phyloP scores from a whole-genome alignment of 2,329 filamentous ascomycete genomes.

The Paecilomyces sp. region DNA sequence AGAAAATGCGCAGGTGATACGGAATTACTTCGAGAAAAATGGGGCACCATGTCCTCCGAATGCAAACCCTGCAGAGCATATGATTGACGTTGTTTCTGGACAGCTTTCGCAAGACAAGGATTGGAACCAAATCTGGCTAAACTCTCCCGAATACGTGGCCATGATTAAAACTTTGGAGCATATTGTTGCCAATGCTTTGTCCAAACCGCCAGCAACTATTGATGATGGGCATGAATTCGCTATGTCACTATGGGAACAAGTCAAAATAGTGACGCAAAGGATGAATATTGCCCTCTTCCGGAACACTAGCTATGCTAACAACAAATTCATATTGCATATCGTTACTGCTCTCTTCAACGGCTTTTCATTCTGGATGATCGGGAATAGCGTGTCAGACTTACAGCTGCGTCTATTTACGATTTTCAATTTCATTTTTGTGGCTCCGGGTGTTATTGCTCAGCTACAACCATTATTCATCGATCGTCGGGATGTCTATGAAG shows the following conservation, averaged over 20 bases:
- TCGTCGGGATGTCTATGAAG: slow-evolving; percentile 58
- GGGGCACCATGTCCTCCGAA: slow-evolving; percentile 56
- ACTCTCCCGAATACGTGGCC: slow-evolving; percentile 51
- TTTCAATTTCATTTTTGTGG: slow-evolving; percentile 55
- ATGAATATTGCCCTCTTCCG: slow-evolving; percentile 60
- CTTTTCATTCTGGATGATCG: slow-evolving; percentile 61
- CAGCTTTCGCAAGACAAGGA: slow-evolving; percentile 47
- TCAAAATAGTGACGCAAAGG: slow-evolving; percentile 56
- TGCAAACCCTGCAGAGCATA: slow-evolving; percentile 56
- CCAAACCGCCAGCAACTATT: slow-evolving; percentile 27
- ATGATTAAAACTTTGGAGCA: slow-evolving; percentile 57
- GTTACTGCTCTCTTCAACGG: slow-evolving; percentile 42
- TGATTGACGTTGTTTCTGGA: slow-evolving; percentile 45
- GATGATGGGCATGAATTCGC: slow-evolving; percentile 54
- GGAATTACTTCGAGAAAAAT: slow-evolving; percentile 60
- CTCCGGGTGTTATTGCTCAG: slow-evolving; percentile 34
- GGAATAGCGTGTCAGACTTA: slow-evolving; percentile 56
- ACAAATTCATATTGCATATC: slow-evolving; percentile 54
- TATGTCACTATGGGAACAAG: slow-evolving; percentile 56
- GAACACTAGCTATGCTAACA: slow-evolving; percentile 60
- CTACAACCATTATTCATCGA: slow-evolving; percentile 66
- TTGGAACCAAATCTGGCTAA: slow-evolving; percentile 66
- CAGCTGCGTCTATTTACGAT: slow-evolving; percentile 66
- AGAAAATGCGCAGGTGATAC: slow-evolving; percentile 55
- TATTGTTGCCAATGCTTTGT: slow-evolving; percentile 44